phyloP scores from a whole-genome alignment of 345 rosid species.

The Streptanthus diversifolius region DNA sequence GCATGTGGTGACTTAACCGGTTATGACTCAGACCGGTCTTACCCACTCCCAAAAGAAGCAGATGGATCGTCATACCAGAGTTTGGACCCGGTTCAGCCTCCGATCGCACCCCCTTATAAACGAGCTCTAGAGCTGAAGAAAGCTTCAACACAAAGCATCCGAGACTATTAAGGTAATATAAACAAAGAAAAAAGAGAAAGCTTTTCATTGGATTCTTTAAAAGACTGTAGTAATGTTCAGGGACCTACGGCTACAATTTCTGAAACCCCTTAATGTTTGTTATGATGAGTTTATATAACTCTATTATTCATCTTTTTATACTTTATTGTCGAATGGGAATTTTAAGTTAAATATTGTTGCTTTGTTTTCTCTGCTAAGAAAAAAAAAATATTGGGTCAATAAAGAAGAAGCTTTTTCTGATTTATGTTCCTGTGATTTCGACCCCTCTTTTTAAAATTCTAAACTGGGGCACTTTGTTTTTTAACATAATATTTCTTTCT shows the following conservation, averaged over 20 bases:
- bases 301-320: background rate
- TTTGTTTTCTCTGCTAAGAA: background rate
- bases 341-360: background rate
- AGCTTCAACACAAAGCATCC: conserved; percentile 57
- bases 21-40: conserved; percentile 89
- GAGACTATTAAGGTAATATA: conserved; percentile 34
- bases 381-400: conserved; percentile 25
- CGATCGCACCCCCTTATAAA: conserved; percentile 89
- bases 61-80: conserved; percentile 69
- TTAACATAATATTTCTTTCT: background rate
- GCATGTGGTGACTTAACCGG: conserved; percentile 91
- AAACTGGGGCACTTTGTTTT: conserved; percentile 1
- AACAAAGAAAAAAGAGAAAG: conserved; percentile 26
- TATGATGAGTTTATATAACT: background rate
- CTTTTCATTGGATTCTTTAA: conserved; percentile 49
- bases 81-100: conserved; percentile 88
- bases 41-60: conserved; percentile 73
- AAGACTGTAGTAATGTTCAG: conserved; percentile 8
- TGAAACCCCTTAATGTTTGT: conserved; percentile 19
- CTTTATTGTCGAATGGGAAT: background rate
- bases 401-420: conserved; percentile 20
- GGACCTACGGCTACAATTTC: conserved; percentile 21
- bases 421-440: conserved; percentile 14
- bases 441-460: conserved; percentile 24
- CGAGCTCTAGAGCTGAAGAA: conserved; percentile 90